Percentiles rank a stretch among this genome's conserved stretches.
phyloP scores from a whole-genome alignment of 1,284 basidiomycete genomes.

The Trichosporon coremiiforme region DNA sequence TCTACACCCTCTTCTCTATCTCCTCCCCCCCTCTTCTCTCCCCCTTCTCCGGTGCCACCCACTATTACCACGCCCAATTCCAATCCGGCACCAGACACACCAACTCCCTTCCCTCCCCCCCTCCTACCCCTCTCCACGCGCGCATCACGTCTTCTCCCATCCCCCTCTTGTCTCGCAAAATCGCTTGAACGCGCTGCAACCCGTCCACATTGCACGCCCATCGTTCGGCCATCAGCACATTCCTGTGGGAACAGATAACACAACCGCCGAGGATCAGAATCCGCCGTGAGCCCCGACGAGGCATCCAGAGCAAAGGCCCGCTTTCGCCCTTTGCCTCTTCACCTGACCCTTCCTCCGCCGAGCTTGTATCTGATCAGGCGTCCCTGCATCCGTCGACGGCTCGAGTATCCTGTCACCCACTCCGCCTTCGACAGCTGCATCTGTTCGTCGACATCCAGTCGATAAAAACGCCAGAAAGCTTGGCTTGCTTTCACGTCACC shows the following conservation, averaged over 20 bases:
- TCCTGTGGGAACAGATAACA: conserved; percentile 15
- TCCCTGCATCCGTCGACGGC: conserved; percentile 17
- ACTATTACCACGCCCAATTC: conserved; percentile 9
- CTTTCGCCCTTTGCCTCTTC: conserved; percentile 4
- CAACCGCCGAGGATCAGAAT: conserved; percentile 12
- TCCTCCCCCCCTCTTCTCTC: not conserved
- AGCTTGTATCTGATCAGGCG: conserved; percentile 10
- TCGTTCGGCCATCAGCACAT: not conserved
- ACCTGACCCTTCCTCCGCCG: conserved; percentile 18
- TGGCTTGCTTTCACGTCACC: conserved; percentile 10
- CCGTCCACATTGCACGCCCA: not conserved
- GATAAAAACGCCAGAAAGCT: not conserved
- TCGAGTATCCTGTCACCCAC: not conserved
- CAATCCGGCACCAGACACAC: not conserved
- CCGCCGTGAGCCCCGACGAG: not conserved
- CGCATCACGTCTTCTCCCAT: conserved; percentile 3
- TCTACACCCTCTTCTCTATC: not conserved
- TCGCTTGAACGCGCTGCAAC: not conserved
- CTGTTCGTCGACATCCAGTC: not conserved
- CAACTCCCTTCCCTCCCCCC: not conserved
- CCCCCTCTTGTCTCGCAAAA: conserved; percentile 7
- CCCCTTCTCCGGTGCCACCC: not conserved
- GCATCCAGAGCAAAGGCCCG: conserved; percentile 13
- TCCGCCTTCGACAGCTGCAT: conserved; percentile 6
- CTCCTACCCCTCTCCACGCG: conserved; percentile 1